Evolutionary conservation across 768 basidiomycete genomes (phyloP), one percentile per base, ranked within the genome.

Genomic region (Mycena olivaceomarginata): DNA sequence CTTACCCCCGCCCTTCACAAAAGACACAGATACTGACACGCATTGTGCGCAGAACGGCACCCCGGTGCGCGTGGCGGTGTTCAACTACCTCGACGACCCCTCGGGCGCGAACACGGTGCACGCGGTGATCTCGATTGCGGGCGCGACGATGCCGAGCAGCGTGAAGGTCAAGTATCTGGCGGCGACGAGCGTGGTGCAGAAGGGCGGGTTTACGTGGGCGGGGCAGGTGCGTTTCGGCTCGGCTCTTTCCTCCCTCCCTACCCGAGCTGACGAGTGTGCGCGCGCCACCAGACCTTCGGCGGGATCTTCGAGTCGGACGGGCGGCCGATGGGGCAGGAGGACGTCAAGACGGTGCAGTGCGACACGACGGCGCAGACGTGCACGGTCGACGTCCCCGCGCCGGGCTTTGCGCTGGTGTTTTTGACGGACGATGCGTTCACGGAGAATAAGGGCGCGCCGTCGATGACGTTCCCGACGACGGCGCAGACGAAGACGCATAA

Each of bases 391-490:
- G 91, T 96, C 59, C 89, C 91, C 40, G 94, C 94, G 0, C 95
- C 96, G 0, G 91, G 91, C 40, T 92, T 94, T 75, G 95, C 94
- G 1, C 87, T 97, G 57, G 94, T 96, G 76, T 95, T 95, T 87
- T 85, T 96, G 51, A 90, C 87, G 5, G 84, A 87, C 68, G 77
- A 83, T 43, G 88, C 88, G 9, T 80, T 87, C 39, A 68, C 80
- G 2, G 86, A 84, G 59, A 81, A 22, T 13, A 62, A 25, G 41
- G 56, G 69, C 13, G 25, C 4, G 57, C 25, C 41, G 43, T 31
- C 57, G 40, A 25, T 62, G 56, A 70, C 69, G 56, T 70, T 70
- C 57, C 41, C 41, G 15, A 70, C 69, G 40, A 70, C 69, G 2
- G 69, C 31, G n/a, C 43, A 20, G 0, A 70, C 69, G 41, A 59